Evolutionary conservation across 1,284 basidiomycete species (phyloP), one percentile per base, ranked within the genome.

Genomic region (Apiotrichum sp.): DNA sequence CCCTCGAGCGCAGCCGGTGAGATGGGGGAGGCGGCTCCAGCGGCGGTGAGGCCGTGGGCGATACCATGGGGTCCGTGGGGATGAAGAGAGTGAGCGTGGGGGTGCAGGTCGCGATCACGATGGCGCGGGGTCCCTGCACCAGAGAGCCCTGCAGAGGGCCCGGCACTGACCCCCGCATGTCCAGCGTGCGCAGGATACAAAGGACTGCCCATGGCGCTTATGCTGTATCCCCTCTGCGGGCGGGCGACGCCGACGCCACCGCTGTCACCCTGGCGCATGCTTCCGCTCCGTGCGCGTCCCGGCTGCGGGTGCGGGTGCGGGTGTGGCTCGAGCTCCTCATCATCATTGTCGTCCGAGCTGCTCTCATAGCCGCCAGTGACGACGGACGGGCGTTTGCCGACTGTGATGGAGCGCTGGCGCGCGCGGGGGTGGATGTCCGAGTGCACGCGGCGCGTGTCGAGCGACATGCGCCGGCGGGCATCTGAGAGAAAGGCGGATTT

Each of bases 361-460:
- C 64, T 62, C 57, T 72, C 69, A 55, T 68, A 74, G 1, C 72
- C 72, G 16, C 72, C 72, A 8, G 68, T 72, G 16, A 74, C 62
- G 22, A 61, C 44, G 6, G 56, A 58, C 35, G 52, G 48, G 14
- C 56, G 56, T n/a, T 40, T 50, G 6, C 46, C 42, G 43, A 50
- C 36, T n/a, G 49, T 31, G 31, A 58, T 42, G 5, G 56, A 53
- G 51, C 52, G 50, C 11, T 53, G 50, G 10, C 56, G 41, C n/a
- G n/a, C n/a, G 42, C 11, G 43, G 22, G 42, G 56, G 0, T 14
- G 22, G 3, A 50, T 38, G 13, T 57, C 56, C 38, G 56, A 57
- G 10, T 47, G 56, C 11, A 57, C 51, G 6, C 56, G 51, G 6
- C 56, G 56, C 22, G 35, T 47, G 35, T 47, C 47, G 35, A 31